Evolutionary conservation across 2,329 filamentous ascomycete genomes (phyloP).

Genomic region (Aspergillus japonicus): DNA sequence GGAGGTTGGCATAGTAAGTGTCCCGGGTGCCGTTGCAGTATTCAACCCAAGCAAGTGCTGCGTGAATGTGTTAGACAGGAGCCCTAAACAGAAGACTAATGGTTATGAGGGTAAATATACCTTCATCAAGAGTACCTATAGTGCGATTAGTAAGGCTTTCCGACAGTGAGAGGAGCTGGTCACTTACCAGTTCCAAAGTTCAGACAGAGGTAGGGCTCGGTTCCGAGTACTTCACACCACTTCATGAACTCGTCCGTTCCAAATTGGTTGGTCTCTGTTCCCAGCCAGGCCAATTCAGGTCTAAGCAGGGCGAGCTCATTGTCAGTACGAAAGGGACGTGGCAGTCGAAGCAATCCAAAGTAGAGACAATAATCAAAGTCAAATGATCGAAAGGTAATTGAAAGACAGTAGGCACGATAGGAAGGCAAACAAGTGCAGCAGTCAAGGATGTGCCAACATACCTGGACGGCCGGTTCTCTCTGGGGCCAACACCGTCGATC

Average conservation of each 20-base stretch:
- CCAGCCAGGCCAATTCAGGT: slow-evolving; percentile 77
- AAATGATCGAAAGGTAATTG: neutral
- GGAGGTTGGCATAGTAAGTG: slow-evolving; percentile 78
- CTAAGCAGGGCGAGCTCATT: slow-evolving; percentile 34
- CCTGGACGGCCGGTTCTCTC: slow-evolving; percentile 62
- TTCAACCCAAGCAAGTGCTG: slow-evolving; percentile 73
- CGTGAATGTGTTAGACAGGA: neutral
- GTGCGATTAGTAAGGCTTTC: slow-evolving; percentile 4
- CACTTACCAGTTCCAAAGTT: slow-evolving; percentile 74
- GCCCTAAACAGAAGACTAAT: neutral
- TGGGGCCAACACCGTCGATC: slow-evolving; percentile 75
- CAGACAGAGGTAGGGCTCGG: slow-evolving; percentile 75
- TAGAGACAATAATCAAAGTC: too few species aligned
- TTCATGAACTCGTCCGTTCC: slow-evolving; percentile 85
- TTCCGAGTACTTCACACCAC: slow-evolving; percentile 71
- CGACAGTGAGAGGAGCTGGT: slow-evolving; percentile 19
- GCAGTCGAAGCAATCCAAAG: neutral
- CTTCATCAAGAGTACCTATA: slow-evolving; percentile 50
- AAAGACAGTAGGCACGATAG: neutral
- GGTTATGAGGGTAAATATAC: slow-evolving; percentile 26
- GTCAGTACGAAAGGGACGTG: neutral
- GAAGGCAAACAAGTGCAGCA: neutral
- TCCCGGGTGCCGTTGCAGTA: slow-evolving; percentile 79
- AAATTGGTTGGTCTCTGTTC: slow-evolving; percentile 73
- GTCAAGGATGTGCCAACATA: slow-evolving; percentile 27